Percentiles rank a stretch among this genome's conserved stretches.
Evolutionary conservation across 768 basidiomycete species (phyloP).

Genomic region (Agaricus subrufescens): DNA sequence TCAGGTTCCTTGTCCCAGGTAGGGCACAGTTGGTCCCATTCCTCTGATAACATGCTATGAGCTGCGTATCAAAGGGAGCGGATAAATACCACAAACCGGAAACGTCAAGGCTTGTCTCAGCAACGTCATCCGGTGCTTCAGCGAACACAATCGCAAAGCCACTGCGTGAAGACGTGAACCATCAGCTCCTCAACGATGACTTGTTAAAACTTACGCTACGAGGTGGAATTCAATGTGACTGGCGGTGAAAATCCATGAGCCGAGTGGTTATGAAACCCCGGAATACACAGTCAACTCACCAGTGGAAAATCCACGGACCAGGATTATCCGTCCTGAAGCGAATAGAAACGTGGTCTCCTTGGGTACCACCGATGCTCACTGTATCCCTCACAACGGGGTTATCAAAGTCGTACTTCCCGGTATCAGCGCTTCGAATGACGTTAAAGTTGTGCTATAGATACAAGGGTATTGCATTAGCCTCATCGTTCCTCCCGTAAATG

Average conservation of each 20-base stretch:
- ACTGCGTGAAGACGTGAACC: conserved; percentile 9
- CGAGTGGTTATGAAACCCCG: neutral
- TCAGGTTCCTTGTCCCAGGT: conserved; percentile 10
- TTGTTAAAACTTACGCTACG: conserved; percentile 23
- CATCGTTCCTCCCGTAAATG: neutral
- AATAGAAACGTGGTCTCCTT: conserved; percentile 36
- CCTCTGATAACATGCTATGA: conserved; percentile 8
- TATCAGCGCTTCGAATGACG: conserved; percentile 36
- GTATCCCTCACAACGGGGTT: conserved; percentile 36
- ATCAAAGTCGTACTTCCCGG: conserved; percentile 31
- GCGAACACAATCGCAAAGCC: conserved; percentile 32
- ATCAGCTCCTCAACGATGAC: neutral
- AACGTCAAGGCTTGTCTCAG: neutral
- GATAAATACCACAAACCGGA: neutral
- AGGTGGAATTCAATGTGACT: conserved; percentile 56
- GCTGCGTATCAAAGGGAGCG: neutral
- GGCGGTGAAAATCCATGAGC: neutral
- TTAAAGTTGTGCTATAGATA: conserved; percentile 35
- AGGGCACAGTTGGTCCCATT: conserved; percentile 22
- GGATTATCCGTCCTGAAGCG: conserved; percentile 48
- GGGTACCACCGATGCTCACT: conserved; percentile 23
- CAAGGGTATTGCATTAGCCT: neutral
- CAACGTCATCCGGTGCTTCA: conserved; percentile 18
- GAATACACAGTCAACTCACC: conserved; percentile 21
- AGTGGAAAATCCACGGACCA: conserved; percentile 49